Base-by-base conservation (phyloP, 768 basidiomycete genomes). In the Lactarius sp. region DNA sequence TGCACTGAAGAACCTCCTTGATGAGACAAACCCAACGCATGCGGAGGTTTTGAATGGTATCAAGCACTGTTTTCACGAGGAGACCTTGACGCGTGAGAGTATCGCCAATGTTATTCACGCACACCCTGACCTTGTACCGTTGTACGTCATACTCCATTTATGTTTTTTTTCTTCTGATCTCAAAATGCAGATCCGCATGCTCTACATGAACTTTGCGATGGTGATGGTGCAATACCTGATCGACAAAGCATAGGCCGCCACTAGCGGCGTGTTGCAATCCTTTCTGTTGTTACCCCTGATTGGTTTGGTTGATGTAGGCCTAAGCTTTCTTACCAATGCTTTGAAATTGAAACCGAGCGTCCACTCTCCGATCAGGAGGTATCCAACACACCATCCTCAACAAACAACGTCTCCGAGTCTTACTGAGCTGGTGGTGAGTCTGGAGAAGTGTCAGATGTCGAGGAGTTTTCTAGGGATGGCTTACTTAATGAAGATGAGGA, bases 161-260 rank as follows among this genome's bases (percentile, higher is more conserved):
- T 66, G 8, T 9, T 6, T 42, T 64, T 44, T 37, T 51, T 22
- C 36, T 27, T 37, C 8, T 56, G 7, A 46, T 44, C 16, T 18
- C 14, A 31, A 7, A 14, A 34, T 22, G 4, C 68, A 92, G 89
- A 93, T 97, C 71, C 90, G 87, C 60, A 76, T 95, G 74, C 85
- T 98, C 50, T 99, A 99, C 75, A 94, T 98, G 71, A 94, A 97
- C 79, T 98, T 98, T 72, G 96, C 97, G 39, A 93, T 96, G 90
- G 80, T 81, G 1, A n/a, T n/a, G n/a, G n/a, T n/a, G n/a, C 97
- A 98, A 73, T 98, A 97, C 73, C 92, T 91, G 2, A 74, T 81
- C 22, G 76, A 79, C 34, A 85, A 87, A 54, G 68, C 68, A 82
- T 88, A 56, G 81, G n/a, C n/a, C n/a, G n/a, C n/a, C n/a, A n/a